Evolutionary conservation across 352 stramenopile species (phyloP).

Genomic region (Globisporangium spinosum): DNA sequence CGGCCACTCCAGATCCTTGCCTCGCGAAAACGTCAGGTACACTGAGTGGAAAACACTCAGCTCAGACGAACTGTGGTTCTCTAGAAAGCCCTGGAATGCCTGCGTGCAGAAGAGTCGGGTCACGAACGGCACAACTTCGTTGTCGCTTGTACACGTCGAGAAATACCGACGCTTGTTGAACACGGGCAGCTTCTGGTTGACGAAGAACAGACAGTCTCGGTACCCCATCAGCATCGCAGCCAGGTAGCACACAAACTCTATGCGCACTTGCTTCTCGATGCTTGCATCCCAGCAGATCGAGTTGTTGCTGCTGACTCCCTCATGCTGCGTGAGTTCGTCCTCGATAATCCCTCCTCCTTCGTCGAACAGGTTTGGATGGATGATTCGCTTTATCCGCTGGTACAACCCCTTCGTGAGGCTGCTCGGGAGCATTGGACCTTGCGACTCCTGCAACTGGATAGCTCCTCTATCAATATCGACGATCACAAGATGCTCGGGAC

Average conservation of each 20-base stretch:
- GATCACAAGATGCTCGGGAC: conserved; percentile 79
- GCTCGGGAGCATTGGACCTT: conserved; percentile 52
- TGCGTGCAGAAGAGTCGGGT: conserved; percentile 70
- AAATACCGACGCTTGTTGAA: conserved; percentile 87
- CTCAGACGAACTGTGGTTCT: conserved; percentile 68
- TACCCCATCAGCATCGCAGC: conserved; percentile 70
- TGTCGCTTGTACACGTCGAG: conserved; percentile 47
- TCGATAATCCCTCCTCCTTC: conserved; percentile 6
- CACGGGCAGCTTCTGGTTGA: conserved; percentile 83
- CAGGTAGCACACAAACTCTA: conserved; percentile 76
- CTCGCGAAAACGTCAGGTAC: conserved; percentile 56
- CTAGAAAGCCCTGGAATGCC: conserved; percentile 76
- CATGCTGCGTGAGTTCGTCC: neutral
- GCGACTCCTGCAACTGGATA: conserved; percentile 52
- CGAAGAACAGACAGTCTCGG: conserved; percentile 83
- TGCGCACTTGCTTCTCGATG: conserved; percentile 60
- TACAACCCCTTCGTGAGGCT: conserved; percentile 46
- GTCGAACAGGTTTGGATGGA: conserved; percentile 37
- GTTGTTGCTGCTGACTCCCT: neutral
- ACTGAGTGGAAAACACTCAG: conserved; percentile 77
- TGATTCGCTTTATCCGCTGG: conserved; percentile 44
- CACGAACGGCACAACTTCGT: conserved; percentile 61
- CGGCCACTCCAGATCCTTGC: conserved; percentile 53
- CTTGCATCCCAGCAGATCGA: conserved; percentile 25
- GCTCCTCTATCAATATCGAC: conserved; percentile 73